Evolutionary conservation across 164 flowering plant genomes (phyloP).

Genomic region (Nymphaea colorata): DNA sequence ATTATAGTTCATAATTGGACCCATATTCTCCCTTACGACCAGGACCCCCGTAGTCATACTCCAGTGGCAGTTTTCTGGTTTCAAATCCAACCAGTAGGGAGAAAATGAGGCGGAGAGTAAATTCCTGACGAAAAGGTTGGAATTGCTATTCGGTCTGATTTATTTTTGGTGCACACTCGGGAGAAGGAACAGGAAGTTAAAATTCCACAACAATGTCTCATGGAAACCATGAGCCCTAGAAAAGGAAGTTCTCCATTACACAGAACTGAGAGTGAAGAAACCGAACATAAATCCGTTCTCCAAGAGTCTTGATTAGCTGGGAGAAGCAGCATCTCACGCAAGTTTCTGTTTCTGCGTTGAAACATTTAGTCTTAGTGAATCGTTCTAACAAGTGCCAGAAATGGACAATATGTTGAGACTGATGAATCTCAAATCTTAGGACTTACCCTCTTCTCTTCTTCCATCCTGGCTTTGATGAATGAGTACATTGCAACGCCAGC

Average conservation of each 20-base stretch:
- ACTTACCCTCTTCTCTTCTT: constrained; percentile 88
- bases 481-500: constrained; percentile 90
- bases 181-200: too few relatives aligned
- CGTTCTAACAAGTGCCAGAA: neutral
- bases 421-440: neutral
- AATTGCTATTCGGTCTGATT: too few relatives aligned
- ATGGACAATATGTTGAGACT: neutral
- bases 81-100: too few relatives aligned
- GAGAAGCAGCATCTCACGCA: neutral
- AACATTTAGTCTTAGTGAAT: neutral
- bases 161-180: too few relatives aligned
- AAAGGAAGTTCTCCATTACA: neutral
- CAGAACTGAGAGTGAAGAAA: neutral
- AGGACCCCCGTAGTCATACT: too few relatives aligned
- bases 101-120: too few relatives aligned
- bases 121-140: too few relatives aligned
- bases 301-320: neutral
- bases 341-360: neutral
- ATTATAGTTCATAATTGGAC: too few relatives aligned
- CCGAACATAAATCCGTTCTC: neutral
- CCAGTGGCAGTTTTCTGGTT: too few relatives aligned
- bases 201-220: neutral
- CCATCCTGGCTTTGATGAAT: constrained; percentile 77
- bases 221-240: neutral
- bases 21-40: too few relatives aligned